Conservation (phyloP, 2,329 filamentous ascomycete species). For the Exserohilum rostratum region DNA sequence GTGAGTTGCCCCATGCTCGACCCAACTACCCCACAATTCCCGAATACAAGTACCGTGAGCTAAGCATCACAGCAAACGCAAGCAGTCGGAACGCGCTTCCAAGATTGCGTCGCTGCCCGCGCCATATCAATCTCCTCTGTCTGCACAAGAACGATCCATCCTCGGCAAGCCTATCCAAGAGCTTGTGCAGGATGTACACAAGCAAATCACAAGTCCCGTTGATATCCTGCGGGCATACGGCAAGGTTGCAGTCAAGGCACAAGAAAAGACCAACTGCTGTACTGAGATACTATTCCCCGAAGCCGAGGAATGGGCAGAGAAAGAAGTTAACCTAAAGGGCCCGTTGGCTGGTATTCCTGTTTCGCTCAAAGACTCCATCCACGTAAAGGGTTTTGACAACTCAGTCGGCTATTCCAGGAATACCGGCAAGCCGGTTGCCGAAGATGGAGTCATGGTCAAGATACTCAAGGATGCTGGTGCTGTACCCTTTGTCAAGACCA, state of each 20-base stretch:
- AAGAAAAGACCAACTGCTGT: constrained; percentile 85
- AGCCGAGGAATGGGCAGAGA: constrained; percentile 72
- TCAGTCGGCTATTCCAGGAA: constrained; percentile 80
- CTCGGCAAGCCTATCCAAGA: constrained; percentile 76
- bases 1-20: constrained; percentile 55
- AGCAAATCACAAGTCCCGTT: constrained; percentile 67
- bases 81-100: constrained; percentile 75
- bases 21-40: constrained; percentile 12
- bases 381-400: constrained; percentile 81
- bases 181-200: constrained; percentile 78
- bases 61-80: constrained; percentile 66
- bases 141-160: constrained; percentile 67
- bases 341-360: constrained; percentile 87
- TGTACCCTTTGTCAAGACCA: constrained; percentile 91
- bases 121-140: constrained; percentile 70
- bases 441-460: constrained; percentile 75
- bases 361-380: constrained; percentile 77
- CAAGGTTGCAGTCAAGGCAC: constrained; percentile 82
- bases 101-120: constrained; percentile 71
- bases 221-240: constrained; percentile 85
- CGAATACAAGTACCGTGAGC: constrained; percentile 7
- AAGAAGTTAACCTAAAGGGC: constrained; percentile 73
- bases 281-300: constrained; percentile 84
- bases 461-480: constrained; percentile 87
- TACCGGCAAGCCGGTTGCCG: constrained; percentile 66